phyloP scores from a whole-genome alignment of 73 alveolate species.

The Symbiodinium pilosum region DNA sequence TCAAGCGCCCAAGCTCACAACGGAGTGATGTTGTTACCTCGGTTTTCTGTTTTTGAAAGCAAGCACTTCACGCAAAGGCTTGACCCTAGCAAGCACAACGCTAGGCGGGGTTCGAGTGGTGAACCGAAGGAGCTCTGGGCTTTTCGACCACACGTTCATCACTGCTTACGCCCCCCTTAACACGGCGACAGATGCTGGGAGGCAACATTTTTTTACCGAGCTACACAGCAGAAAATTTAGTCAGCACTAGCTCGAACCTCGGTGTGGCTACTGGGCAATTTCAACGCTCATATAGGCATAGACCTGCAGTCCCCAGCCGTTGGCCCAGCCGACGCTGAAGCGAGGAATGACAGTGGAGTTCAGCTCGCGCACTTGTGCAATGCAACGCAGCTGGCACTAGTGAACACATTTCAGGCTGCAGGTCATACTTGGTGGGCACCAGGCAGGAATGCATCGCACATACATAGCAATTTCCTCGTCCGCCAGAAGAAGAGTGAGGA shows the following conservation, averaged over 20 bases:
- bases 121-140: not conserved
- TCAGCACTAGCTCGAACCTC: not conserved
- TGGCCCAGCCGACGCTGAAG: not conserved
- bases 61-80: not conserved
- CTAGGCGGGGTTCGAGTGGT: conserved; percentile 56
- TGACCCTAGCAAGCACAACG: not conserved
- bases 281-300: not conserved
- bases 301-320: not conserved
- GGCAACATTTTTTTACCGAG: not conserved
- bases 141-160: conserved; percentile 26
- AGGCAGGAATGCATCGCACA: not conserved
- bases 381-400: not conserved
- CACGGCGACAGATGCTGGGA: conserved; percentile 7
- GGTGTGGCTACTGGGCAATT: conserved; percentile 2
- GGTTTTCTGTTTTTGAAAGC: not conserved
- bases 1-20: not conserved
- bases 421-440: not conserved
- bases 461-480: not conserved
- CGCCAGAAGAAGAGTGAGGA: not conserved
- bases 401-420: conserved; percentile 6
- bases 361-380: not conserved
- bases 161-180: conserved; percentile 32
- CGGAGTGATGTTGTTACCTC: not conserved
- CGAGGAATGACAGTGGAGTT: not conserved
- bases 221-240: not conserved